Evolutionary conservation across 495 filamentous ascomycete species (phyloP), one percentile per base, ranked within the genome.

Genomic region (Recurvomyces mirabilis): DNA sequence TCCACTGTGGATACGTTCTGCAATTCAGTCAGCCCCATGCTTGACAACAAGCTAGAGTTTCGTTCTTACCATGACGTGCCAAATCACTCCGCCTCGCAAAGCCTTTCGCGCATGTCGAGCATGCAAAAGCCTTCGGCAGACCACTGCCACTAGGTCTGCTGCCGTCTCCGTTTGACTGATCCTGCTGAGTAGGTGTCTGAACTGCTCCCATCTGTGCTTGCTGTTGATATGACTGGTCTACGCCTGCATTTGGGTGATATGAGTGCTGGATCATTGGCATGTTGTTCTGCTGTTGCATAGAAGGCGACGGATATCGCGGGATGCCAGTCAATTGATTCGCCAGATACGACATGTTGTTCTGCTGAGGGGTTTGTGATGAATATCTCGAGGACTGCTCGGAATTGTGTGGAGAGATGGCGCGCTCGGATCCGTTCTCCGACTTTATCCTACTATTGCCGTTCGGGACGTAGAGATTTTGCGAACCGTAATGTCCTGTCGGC

Each of bases 81-180:
- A 98, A 76, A 64, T 98, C 91, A 64, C 93, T 96, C 42, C 91
- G 73, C 48, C 91, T 74, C 40, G 91, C 91, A 59, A 98, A 98
- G 14, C 82, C 84, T 60, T 98, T 98, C 22, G 72, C 76, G 61
- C 91, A 98, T 10, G 79, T 85, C 22, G 75, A 81, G 62, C 91
- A 98, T n/a, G 87, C 79, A 55, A 91, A 98, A 1, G 84, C 81
- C 62, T 94, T 94, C 4, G 75, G 70, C 40, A 74, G 72, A 36
- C 72, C 67, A 38, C 65, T 66, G n/a, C 52, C 38, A 14, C 49
- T 65, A 12, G 70, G 49, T 52, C 52, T 56, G 32, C 47, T 46
- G 39, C 51, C 51, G 30, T 53, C 57, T 38, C 18, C 52, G 51
- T 30, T 56, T 25, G 38, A 58, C 44, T 62, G 63, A 32, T 57